Percentiles rank a stretch among this genome's conserved stretches.
Conservation (phyloP, 257 asterid species). For the Lithospermum erythrorhizon region DNA sequence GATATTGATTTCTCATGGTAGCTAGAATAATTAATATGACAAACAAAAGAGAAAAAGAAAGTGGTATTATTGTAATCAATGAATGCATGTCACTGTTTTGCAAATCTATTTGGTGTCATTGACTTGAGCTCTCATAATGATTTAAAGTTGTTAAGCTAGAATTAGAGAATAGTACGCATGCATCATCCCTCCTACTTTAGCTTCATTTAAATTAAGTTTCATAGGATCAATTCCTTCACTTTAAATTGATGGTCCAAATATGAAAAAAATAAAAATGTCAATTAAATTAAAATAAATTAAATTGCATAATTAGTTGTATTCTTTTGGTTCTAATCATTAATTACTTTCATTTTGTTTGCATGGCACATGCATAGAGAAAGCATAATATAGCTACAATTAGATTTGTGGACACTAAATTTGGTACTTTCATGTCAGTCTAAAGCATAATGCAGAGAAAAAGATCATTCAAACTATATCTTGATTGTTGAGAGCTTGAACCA, state of each 20-base stretch:
- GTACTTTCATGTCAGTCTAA: conserved; percentile 38
- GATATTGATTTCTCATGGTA: conserved; percentile 11
- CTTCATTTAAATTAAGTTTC: not conserved
- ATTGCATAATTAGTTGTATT: too few relatives aligned
- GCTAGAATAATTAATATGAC: conserved; percentile 7
- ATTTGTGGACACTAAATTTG: conserved; percentile 23
- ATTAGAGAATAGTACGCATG: not conserved
- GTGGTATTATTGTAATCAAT: conserved; percentile 26
- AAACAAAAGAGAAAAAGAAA: conserved; percentile 12
- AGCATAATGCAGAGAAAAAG: not conserved
- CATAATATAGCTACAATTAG: conserved; percentile 11
- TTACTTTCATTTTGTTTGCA: conserved; percentile 14
- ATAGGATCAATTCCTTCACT: not conserved
- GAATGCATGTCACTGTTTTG: conserved; percentile 22
- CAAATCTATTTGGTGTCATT: conserved; percentile 32
- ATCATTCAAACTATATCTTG: too few relatives aligned
- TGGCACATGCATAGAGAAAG: conserved; percentile 23
- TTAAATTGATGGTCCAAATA: too few relatives aligned
- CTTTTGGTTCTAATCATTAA: too few relatives aligned
- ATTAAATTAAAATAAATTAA: too few relatives aligned
- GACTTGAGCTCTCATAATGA: conserved; percentile 41
- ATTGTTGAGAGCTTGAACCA: conserved; percentile 9
- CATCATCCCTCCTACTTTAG: not conserved
- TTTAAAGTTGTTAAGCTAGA: conserved; percentile 8
- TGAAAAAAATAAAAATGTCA: too few relatives aligned